Evolutionary conservation across 1,139 yeast species (phyloP), one percentile per base, ranked within the genome.

Genomic region (Candida sanyaensis): DNA sequence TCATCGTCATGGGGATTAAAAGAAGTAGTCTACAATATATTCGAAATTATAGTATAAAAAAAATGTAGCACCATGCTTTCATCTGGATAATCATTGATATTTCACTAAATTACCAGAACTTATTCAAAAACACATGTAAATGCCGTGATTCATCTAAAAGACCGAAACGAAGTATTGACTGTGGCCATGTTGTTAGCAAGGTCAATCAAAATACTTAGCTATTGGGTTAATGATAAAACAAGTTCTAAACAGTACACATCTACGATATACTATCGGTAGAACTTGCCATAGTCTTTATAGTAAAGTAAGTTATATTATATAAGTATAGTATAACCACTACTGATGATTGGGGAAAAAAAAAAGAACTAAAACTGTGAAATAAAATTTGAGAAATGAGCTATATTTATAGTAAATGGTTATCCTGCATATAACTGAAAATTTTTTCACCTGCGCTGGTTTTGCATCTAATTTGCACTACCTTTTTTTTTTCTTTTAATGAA

Each of bases 281-380:
- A 73, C 43, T 24, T 32, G 43, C 43, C 37, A 26, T 41, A 82
- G 84, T 78, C 83, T 79, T 78, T 81, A 80, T 45, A 41, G 39
- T 41, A 50, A 49, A 47, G 50, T 44, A 42, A 63, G 80, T 77
- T 78, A 78, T 79, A 80, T 71, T 80, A 71, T 66, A 61, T 66
- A 68, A 81, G 77, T 79, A 78, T 80, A 81, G 86, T 78, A 81
- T 80, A 81, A 80, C 86, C 86, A 79, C 86, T 81, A 81, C 86
- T 80, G 84, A 81, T 80, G 84, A 69, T 75, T 54, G 51, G 38
- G 37, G 53, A 46, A 34, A 42, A 37, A n/a, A n/a, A 45, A 29
- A 37, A 41, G 34, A 41, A 8, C 5, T 26, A 44, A 24, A 40
- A 29, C 17, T 28, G 31, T 29, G 27, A 32, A 27, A 40, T 26